Evolutionary conservation across 371 early-diverging fungal species (phyloP).

Genomic region (Mortierella sp.): DNA sequence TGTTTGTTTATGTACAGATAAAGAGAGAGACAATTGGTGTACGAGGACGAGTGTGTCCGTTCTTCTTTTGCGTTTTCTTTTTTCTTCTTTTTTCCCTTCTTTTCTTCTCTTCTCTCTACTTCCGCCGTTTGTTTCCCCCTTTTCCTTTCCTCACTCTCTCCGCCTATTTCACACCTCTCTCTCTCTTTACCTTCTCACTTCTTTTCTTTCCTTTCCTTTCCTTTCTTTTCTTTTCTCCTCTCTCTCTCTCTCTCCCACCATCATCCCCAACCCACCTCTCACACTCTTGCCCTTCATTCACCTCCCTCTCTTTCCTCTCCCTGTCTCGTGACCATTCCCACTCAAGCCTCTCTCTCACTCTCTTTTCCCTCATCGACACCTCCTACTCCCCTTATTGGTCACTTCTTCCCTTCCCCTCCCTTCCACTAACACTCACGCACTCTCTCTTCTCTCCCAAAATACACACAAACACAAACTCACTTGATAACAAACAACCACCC

Average conservation of each 20-base stretch:
- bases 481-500: neutral
- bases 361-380: neutral
- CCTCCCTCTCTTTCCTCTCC: neutral
- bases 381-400: neutral
- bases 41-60: neutral
- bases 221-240: neutral
- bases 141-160: neutral
- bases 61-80: neutral
- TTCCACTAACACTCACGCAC: slow-evolving; percentile 1
- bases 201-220: neutral
- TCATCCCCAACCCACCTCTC: neutral
- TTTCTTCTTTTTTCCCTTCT: neutral
- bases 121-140: neutral
- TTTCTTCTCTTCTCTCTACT: neutral
- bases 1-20: neutral
- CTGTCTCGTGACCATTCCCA: neutral
- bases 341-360: neutral
- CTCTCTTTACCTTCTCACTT: neutral
- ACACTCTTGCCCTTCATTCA: neutral
- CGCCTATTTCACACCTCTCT: neutral
- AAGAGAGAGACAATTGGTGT: neutral
- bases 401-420: neutral
- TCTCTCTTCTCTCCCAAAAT: neutral
- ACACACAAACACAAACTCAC: neutral
- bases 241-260: neutral